These are phyloP conservation scores for Lactarius sp. DNA, from an alignment of 768 basidiomycete species.

Conservation along the genomic window DNA sequence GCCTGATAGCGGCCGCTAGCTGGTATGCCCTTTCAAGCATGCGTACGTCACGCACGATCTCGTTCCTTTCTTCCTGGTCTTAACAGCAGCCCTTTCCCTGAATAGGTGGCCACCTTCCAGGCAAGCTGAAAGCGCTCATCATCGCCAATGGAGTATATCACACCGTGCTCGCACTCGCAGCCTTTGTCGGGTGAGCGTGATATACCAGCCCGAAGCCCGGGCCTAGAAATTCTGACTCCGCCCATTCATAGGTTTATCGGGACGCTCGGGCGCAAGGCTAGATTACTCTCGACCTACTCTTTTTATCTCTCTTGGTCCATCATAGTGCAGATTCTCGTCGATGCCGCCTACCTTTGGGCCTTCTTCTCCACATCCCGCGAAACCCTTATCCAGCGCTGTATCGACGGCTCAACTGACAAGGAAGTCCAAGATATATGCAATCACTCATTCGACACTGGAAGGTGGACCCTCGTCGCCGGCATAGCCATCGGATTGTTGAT, in stretches of 20 bases:
- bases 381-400: conserved; percentile 13
- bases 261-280: conserved; percentile 17
- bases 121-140: neutral
- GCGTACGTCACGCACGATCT: conserved; percentile 8
- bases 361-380: conserved; percentile 11
- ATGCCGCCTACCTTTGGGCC: neutral
- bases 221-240: neutral
- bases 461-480: conserved; percentile 2
- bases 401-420: conserved; percentile 17
- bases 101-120: conserved; percentile 7
- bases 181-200: conserved; percentile 21
- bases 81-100: neutral
- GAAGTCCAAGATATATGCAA: conserved; percentile 7
- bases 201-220: neutral
- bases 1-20: conserved; percentile 12
- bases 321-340: conserved; percentile 10
- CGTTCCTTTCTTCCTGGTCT: neutral
- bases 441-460: neutral
- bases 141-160: neutral
- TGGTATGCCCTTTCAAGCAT: conserved; percentile 9
- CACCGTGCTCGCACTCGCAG: conserved; percentile 1
- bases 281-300: conserved; percentile 17
- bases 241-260: conserved; percentile 16
- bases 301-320: conserved; percentile 9
- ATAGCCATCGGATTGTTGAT: conserved; percentile 4